Percentiles rank a stretch among this genome's conserved stretches.
phyloP scores from a whole-genome alignment of 305 asterid species.

The Caryopteris hybrid region DNA sequence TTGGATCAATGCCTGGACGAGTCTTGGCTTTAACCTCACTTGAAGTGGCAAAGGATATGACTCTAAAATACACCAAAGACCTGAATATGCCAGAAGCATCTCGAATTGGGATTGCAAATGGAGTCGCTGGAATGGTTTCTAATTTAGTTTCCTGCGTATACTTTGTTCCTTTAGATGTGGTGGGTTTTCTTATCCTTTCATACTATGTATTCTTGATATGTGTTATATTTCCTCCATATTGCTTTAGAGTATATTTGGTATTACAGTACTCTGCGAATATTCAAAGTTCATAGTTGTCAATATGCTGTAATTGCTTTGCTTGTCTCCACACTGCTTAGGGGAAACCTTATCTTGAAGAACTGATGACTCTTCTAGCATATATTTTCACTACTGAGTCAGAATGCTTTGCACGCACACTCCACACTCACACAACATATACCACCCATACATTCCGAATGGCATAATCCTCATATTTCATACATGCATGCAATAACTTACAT shows the following conservation, averaged over 20 bases:
- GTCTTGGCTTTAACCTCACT: constrained; percentile 86
- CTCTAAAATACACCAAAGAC: constrained; percentile 53
- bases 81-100: constrained; percentile 74
- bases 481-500: background rate
- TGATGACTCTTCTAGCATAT: background rate
- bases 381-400: background rate
- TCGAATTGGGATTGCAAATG: constrained; percentile 68
- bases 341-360: background rate
- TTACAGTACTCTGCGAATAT: background rate
- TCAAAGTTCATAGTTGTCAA: background rate
- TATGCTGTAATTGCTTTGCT: background rate
- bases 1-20: constrained; percentile 92
- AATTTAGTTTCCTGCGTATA: constrained; percentile 74
- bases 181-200: constrained; percentile 33
- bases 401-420: background rate
- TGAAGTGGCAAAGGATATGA: constrained; percentile 74
- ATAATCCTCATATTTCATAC: too few relatives aligned
- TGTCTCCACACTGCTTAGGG: too few relatives aligned
- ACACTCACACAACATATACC: too few relatives aligned
- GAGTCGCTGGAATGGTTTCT: constrained; percentile 86
- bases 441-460: background rate
- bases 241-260: background rate
- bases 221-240: background rate
- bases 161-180: constrained; percentile 94
- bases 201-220: background rate